These are phyloP conservation scores for Fusarium metavorans DNA, from an alignment of 2,329 filamentous ascomycete genomes.

Conservation along the genomic window DNA sequence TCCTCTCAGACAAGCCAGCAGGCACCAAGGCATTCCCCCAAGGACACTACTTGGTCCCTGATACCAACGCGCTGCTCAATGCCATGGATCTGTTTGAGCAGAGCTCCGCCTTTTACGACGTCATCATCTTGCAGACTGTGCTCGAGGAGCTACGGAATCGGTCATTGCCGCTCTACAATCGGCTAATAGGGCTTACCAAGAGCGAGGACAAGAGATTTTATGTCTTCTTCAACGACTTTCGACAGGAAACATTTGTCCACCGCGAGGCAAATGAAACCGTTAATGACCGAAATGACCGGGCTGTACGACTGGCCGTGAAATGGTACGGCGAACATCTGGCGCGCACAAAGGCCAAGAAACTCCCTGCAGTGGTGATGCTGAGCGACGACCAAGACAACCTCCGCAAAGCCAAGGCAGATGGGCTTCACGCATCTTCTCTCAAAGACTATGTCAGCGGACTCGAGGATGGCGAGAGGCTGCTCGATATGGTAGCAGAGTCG, in stretches of 20 bases:
- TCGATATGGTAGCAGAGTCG: slow-evolving; percentile 92
- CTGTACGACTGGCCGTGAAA: slow-evolving; percentile 84
- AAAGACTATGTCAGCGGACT: slow-evolving; percentile 85
- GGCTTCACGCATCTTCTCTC: slow-evolving; percentile 76
- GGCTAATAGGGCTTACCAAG: slow-evolving; percentile 88
- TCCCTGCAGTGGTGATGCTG: slow-evolving; percentile 89
- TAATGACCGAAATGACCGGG: slow-evolving; percentile 96
- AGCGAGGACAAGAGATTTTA: slow-evolving; percentile 98
- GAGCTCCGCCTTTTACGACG: slow-evolving; percentile 91
- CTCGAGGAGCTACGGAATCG: slow-evolving; percentile 95
- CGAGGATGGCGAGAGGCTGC: slow-evolving; percentile 83
- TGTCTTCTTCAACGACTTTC: slow-evolving; percentile 99
- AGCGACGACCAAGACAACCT: slow-evolving; percentile 93
- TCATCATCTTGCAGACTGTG: slow-evolving; percentile 96
- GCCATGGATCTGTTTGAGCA: slow-evolving; percentile 98
- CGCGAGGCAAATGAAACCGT: slow-evolving; percentile 84
- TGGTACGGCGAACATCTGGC: slow-evolving; percentile 92
- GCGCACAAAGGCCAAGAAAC: slow-evolving; percentile 68
- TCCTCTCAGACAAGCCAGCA: slow-evolving; percentile 89
- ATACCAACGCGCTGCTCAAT: slow-evolving; percentile 94
- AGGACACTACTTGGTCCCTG: slow-evolving; percentile 94
- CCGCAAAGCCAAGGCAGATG: slow-evolving; percentile 81
- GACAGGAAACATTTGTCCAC: slow-evolving; percentile 87
- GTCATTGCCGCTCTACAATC: slow-evolving; percentile 94
- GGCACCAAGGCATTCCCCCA: slow-evolving; percentile 84